Base-by-base conservation (phyloP, 1,284 basidiomycete genomes). In the Tylopilus sp. region DNA sequence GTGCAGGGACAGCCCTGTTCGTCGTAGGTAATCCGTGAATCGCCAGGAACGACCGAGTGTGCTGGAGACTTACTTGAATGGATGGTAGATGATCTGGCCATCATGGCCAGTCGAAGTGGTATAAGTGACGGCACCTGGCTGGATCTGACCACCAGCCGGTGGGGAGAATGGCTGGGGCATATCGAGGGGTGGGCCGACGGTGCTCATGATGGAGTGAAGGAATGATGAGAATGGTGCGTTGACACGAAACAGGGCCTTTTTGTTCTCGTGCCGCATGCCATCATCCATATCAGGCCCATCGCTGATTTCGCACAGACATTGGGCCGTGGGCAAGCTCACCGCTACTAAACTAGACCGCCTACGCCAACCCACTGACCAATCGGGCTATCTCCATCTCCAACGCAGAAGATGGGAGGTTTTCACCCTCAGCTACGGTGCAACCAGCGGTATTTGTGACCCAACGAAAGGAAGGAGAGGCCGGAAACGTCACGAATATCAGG, bases 71-170 rank as follows among this genome's bases (percentile, higher is more conserved):
- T 59, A 85, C 85, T 72, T 86, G 77, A 86, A 89, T 5, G 81
- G 75, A 59, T 86, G 82, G 62, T 87, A 89, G 41, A 74, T 61
- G 30, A 78, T 53, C 57, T 74, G 71, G 9, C 86, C 86, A 69
- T 86, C 80, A 29, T 75, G 68, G 3, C 72, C 74, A 1, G 71
- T 74, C 3, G 78, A 74, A 8, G 83, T 85, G 1, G 84, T 84
- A 55, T 86, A 89, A 16, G 82, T 86, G 59, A 83, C 74, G 35
- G 82, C 70, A 23, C 84, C 84, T 33, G 83, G 76, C 40, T 68
- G 64, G 49, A 79, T 77, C 55, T 69, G 68, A 49, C 55, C 61
- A 41, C 67, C 65, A 11, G 59, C 10, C 16, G 66, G 38, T 1
- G 66, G 67, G 13, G 67, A 60, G 33, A 42, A 69, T 16, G 66